Percentiles rank a stretch among this genome's conserved stretches.
Evolutionary conservation across 305 asterid species (phyloP).

Genomic region (Withania somnifera): DNA sequence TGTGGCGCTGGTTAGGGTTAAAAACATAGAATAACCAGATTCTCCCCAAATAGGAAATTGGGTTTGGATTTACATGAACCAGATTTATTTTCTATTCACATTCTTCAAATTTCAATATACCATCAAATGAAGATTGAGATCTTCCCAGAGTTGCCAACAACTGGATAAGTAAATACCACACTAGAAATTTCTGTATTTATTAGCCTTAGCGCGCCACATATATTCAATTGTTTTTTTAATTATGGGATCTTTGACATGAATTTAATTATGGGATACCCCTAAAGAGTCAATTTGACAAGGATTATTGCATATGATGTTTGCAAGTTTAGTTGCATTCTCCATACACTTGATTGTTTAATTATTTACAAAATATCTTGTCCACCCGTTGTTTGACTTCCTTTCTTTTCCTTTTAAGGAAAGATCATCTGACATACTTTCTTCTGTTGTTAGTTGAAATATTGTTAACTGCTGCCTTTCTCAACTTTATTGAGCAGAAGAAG

Average conservation of each 20-base stretch:
- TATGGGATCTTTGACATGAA: neutral
- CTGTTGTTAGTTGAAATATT: neutral
- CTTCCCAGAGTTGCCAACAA: neutral
- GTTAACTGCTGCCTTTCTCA: neutral
- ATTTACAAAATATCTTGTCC: neutral
- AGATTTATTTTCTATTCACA: neutral
- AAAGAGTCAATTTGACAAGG: neutral
- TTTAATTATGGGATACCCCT: neutral
- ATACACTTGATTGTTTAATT: neutral
- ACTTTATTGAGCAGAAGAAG: conserved; percentile 64
- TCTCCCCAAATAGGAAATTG: neutral
- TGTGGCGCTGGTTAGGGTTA: neutral
- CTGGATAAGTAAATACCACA: neutral
- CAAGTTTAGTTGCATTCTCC: neutral
- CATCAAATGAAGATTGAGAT: neutral
- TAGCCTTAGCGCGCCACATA: neutral
- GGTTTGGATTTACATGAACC: neutral
- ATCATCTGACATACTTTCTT: neutral
- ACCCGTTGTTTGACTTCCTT: neutral
- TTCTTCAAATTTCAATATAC: neutral
- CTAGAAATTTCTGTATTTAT: neutral
- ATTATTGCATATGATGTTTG: neutral
- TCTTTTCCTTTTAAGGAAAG: neutral
- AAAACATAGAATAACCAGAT: neutral
- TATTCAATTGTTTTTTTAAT: neutral